Percentiles rank a stretch among this genome's conserved stretches.
Conservation (phyloP, 176 grass and related monocot genomes). For the Lolium rigidum region DNA sequence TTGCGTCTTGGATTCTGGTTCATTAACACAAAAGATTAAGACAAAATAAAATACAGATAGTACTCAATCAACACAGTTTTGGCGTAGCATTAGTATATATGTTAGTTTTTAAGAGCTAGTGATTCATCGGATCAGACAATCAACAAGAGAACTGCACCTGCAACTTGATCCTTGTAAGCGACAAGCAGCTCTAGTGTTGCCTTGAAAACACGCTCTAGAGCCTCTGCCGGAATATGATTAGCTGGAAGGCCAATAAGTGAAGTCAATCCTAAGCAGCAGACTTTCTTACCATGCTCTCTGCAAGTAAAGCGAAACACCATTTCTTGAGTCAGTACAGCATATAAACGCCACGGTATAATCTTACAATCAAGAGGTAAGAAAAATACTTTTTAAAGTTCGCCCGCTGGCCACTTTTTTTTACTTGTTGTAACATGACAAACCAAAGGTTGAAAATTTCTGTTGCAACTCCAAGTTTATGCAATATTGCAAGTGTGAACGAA, state of each 20-base stretch:
- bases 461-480: conserved; percentile 82
- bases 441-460: conserved; percentile 88
- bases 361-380: conserved; percentile 28
- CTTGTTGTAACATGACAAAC: conserved; percentile 91
- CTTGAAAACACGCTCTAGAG: conserved; percentile 83
- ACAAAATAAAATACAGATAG: background rate
- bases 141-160: conserved; percentile 58
- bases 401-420: conserved; percentile 68
- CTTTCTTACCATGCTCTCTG: conserved; percentile 92
- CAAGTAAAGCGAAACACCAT: conserved; percentile 41
- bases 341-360: background rate
- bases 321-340: conserved; percentile 12
- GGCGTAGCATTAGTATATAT: background rate
- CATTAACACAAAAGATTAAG: conserved; percentile 29
- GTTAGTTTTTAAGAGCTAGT: background rate
- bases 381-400: conserved; percentile 81
- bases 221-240: conserved; percentile 79
- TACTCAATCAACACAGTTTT: conserved; percentile 3
- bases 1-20: conserved; percentile 72
- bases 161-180: conserved; percentile 91
- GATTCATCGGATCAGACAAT: background rate
- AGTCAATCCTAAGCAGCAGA: conserved; percentile 91
- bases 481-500: conserved; percentile 66
- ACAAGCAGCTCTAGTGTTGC: conserved; percentile 85
- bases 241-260: conserved; percentile 89